These are phyloP conservation scores for Nepenthes mirabilis DNA, from an alignment of 148 eudicot genomes.

Conservation along the genomic window DNA sequence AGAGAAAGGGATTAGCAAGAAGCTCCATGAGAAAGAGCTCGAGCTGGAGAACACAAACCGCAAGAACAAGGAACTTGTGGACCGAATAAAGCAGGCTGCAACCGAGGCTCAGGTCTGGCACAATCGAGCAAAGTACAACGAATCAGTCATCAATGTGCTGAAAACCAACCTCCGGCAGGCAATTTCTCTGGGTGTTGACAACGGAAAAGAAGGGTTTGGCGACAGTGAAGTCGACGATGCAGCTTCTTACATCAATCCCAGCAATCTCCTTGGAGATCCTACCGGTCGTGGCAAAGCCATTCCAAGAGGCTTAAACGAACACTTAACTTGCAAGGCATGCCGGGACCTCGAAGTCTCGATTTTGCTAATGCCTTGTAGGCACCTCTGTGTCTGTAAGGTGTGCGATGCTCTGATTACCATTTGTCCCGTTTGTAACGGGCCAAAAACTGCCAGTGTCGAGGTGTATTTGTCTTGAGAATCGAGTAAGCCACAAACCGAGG, in stretches of 20 bases:
- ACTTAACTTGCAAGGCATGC: constrained; percentile 55
- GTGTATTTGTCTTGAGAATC: constrained; percentile 49
- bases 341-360: constrained; percentile 36
- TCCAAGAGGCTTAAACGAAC: constrained; percentile 13
- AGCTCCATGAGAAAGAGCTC: constrained; percentile 55
- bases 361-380: constrained; percentile 76
- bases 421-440: constrained; percentile 58
- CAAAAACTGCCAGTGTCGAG: constrained; percentile 54
- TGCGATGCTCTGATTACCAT: constrained; percentile 40
- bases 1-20: constrained; percentile 53
- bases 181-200: constrained; percentile 46
- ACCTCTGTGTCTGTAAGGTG: constrained; percentile 60
- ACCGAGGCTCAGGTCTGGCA: constrained; percentile 80
- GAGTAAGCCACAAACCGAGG: too few species aligned
- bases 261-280: constrained; percentile 22
- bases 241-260: constrained; percentile 53
- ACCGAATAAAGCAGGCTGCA: constrained; percentile 64
- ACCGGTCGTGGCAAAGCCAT: constrained; percentile 22
- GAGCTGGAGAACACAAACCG: constrained; percentile 67
- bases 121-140: constrained; percentile 73
- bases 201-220: constrained; percentile 71
- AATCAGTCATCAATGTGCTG: constrained; percentile 55
- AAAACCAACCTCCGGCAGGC: constrained; percentile 71
- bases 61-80: constrained; percentile 63
- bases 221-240: constrained; percentile 75